Evolutionary conservation across 495 filamentous ascomycete genomes (phyloP).

Genomic region (Penicillium roqueforti): DNA sequence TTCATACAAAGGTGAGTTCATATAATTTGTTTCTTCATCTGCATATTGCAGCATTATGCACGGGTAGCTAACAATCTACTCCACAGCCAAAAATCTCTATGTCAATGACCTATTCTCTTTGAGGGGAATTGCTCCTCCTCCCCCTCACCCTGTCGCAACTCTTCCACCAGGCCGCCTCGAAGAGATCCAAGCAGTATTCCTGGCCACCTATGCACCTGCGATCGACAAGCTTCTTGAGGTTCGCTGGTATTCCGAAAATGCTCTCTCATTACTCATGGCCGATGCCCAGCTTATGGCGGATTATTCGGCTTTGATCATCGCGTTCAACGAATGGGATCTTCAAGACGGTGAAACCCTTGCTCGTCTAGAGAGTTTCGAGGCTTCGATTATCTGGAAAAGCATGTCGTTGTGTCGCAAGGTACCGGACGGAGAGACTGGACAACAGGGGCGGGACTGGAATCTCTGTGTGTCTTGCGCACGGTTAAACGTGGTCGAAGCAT

Average conservation of each 20-base stretch:
- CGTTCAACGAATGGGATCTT: constrained; percentile 42
- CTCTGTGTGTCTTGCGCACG: constrained; percentile 61
- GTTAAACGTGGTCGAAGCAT: constrained; percentile 67
- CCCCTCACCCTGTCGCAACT: constrained; percentile 52
- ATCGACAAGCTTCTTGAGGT: constrained; percentile 80
- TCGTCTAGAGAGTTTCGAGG: constrained; percentile 60
- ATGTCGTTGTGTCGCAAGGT: constrained; percentile 47
- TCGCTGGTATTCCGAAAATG: constrained; percentile 67
- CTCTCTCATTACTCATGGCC: constrained; percentile 48
- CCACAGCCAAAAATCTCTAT: constrained; percentile 62
- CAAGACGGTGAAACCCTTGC: constrained; percentile 39
- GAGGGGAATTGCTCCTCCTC: constrained; percentile 57
- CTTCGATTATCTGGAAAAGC: constrained; percentile 67
- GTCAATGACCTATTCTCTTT: constrained; percentile 72
- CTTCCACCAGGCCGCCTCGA: constrained; percentile 52
- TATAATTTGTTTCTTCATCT: not conserved
- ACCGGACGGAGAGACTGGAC: constrained; percentile 35
- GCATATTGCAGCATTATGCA: not conserved
- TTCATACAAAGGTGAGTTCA: constrained; percentile 36
- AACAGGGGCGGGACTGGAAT: constrained; percentile 44
- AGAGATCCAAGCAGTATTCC: constrained; percentile 70
- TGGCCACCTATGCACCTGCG: constrained; percentile 69
- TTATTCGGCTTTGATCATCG: constrained; percentile 56
- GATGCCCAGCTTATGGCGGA: constrained; percentile 58
- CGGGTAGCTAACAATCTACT: constrained; percentile 11